Evolutionary conservation across 306 rosid species (phyloP).

Genomic region (Cucumis melo): DNA sequence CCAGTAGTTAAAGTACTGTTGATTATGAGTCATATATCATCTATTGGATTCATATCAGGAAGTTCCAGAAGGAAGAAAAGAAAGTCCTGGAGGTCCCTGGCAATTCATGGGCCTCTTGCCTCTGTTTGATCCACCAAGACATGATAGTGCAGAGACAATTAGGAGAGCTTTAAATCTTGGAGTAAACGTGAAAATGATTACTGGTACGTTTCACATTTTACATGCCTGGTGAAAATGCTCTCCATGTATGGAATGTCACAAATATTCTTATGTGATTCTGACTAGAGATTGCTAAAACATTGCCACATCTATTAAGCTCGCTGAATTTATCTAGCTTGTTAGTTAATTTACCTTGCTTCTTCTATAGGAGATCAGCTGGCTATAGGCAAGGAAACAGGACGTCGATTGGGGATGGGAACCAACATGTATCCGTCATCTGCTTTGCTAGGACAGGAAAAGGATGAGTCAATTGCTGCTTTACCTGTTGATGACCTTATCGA

Average conservation of each 20-base stretch:
- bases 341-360: conserved; percentile 4
- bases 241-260: background rate
- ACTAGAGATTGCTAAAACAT: background rate
- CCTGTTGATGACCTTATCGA: conserved; percentile 89
- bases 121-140: conserved; percentile 97
- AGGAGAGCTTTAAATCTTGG: conserved; percentile 94
- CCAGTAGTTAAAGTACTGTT: background rate
- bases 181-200: conserved; percentile 95
- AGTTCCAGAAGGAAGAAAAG: conserved; percentile 90
- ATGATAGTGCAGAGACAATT: conserved; percentile 97
- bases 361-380: conserved; percentile 89
- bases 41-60: conserved; percentile 34
- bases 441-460: conserved; percentile 87
- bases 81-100: conserved; percentile 93
- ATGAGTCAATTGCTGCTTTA: conserved; percentile 74
- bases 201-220: conserved; percentile 31
- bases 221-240: background rate
- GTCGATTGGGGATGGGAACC: conserved; percentile 99
- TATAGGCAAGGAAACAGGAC: conserved; percentile 98
- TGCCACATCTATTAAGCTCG: background rate
- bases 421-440: conserved; percentile 99
- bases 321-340: background rate
- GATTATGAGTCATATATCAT: background rate
- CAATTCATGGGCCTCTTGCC: conserved; percentile 92
- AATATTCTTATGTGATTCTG: background rate